Conservation (phyloP, 2,329 filamentous ascomycete genomes). For the Aspergillus hortae region DNA sequence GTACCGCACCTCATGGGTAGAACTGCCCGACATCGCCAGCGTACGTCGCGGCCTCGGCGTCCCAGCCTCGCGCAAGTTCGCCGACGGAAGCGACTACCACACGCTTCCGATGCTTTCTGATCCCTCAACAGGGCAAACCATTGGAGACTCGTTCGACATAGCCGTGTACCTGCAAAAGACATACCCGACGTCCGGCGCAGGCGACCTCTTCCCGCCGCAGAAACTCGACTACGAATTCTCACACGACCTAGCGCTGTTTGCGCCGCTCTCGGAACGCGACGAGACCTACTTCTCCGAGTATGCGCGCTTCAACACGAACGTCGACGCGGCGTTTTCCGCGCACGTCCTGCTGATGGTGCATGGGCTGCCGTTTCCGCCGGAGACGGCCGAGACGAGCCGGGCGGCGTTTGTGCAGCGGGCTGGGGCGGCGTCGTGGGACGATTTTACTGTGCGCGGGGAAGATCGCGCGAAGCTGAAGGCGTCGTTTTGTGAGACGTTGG, state of each 20-base stretch:
- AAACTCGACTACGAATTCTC: slow-evolving; percentile 41
- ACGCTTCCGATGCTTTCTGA: slow-evolving; percentile 60
- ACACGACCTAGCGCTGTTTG: slow-evolving; percentile 24
- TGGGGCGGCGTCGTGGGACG: slow-evolving; percentile 40
- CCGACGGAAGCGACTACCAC: slow-evolving; percentile 56
- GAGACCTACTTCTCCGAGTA: slow-evolving; percentile 35
- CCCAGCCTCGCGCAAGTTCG: slow-evolving; percentile 51
- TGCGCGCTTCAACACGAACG: slow-evolving; percentile 51
- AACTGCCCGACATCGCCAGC: slow-evolving; percentile 50
- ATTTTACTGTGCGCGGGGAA: slow-evolving; percentile 37
- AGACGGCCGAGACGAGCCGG: slow-evolving; percentile 42
- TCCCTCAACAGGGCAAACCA: slow-evolving; percentile 31
- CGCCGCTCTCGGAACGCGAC: slow-evolving; percentile 37
- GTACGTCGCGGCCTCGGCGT: slow-evolving; percentile 45
- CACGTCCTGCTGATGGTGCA: slow-evolving; percentile 42
- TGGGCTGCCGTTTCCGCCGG: slow-evolving; percentile 51
- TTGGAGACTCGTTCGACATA: slow-evolving; percentile 66
- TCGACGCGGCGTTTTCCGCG: slow-evolving; percentile 54
- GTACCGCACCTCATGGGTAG: slow-evolving; percentile 51
- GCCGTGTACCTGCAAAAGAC: slow-evolving; percentile 56
- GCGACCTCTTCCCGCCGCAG: slow-evolving; percentile 48
- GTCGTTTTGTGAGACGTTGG: slow-evolving; percentile 43
- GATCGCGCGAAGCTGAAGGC: slow-evolving; percentile 35
- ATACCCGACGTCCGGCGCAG: slow-evolving; percentile 46
- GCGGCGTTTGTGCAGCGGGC: slow-evolving; percentile 50